phyloP scores from a whole-genome alignment of 1,284 basidiomycete species.

The Sanghuangporus weigelae region DNA sequence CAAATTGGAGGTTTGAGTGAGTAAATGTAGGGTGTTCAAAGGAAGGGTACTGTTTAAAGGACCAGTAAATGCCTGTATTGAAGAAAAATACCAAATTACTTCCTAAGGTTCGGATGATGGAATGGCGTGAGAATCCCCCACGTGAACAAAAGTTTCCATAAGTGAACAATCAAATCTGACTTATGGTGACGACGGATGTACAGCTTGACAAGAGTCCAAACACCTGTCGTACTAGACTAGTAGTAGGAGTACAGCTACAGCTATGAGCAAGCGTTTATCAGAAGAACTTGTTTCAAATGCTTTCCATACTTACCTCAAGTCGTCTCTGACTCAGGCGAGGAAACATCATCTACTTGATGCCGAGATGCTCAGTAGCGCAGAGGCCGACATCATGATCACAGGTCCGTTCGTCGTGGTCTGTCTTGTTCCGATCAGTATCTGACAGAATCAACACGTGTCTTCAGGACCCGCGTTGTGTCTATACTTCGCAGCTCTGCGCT shows the following conservation, averaged over 20 bases:
- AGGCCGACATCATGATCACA: constrained; percentile 76
- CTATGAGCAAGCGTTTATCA: constrained; percentile 30
- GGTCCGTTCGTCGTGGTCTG: constrained; percentile 33
- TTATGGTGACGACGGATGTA: too few species aligned
- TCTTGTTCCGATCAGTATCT: background rate
- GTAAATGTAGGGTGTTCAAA: too few species aligned
- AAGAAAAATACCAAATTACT: too few species aligned
- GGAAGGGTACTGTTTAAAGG: too few species aligned
- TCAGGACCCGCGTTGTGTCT: constrained; percentile 61
- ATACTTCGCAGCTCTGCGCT: constrained; percentile 63
- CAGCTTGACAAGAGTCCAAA: too few species aligned
- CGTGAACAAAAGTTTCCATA: too few species aligned
- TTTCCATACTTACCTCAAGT: constrained; percentile 76
- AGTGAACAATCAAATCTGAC: too few species aligned
- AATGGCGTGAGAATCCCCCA: too few species aligned
- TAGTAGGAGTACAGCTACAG: background rate
- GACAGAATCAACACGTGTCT: background rate
- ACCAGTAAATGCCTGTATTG: too few species aligned
- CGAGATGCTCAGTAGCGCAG: constrained; percentile 65
- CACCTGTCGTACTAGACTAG: too few species aligned
- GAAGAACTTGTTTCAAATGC: constrained; percentile 65
- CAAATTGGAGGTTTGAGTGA: too few species aligned
- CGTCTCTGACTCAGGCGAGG: constrained; percentile 70
- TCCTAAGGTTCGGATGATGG: too few species aligned
- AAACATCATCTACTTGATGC: constrained; percentile 65